These are phyloP conservation scores for Diplodia seriata DNA, from an alignment of 2,329 filamentous ascomycete genomes.

Conservation along the genomic window DNA sequence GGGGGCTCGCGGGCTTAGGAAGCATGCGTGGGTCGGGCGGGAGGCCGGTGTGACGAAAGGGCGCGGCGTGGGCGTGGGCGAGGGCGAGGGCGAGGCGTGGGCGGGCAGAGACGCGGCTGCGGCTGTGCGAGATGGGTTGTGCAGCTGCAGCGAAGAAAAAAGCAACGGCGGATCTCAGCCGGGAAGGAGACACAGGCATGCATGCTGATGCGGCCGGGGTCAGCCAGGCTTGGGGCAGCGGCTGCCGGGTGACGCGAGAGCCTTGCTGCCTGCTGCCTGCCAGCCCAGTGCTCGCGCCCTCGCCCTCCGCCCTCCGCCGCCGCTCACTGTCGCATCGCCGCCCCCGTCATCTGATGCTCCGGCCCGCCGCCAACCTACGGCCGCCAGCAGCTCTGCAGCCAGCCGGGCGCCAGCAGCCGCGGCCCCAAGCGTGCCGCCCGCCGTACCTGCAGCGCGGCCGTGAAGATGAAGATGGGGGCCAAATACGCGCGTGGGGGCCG, in stretches of 20 bases:
- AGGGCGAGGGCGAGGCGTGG: slow-evolving; percentile 10
- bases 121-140: slow-evolving; percentile 18
- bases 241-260: slow-evolving; percentile 4
- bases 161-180: slow-evolving; percentile 13
- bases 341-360: slow-evolving; percentile 11
- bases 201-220: slow-evolving; percentile 10
- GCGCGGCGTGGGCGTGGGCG: slow-evolving; percentile 10
- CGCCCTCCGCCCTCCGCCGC: background rate
- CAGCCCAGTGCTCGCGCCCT: background rate
- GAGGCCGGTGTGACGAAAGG: slow-evolving; percentile 26
- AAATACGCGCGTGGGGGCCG: slow-evolving; percentile 14
- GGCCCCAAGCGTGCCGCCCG: background rate
- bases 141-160: slow-evolving; percentile 20
- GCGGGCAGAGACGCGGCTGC: background rate
- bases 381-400: background rate
- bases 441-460: slow-evolving; percentile 27
- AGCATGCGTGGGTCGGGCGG: slow-evolving; percentile 13
- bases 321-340: background rate
- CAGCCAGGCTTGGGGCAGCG: background rate
- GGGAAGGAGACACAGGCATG: slow-evolving; percentile 28
- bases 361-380: background rate
- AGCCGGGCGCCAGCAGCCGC: no score
- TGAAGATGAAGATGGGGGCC: slow-evolving; percentile 24
- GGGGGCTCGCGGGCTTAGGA: slow-evolving; percentile 10
- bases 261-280: slow-evolving; percentile 17